Evolutionary conservation across 176 grass and related monocot genomes (phyloP).

Genomic region (Metroxylon sagu): DNA sequence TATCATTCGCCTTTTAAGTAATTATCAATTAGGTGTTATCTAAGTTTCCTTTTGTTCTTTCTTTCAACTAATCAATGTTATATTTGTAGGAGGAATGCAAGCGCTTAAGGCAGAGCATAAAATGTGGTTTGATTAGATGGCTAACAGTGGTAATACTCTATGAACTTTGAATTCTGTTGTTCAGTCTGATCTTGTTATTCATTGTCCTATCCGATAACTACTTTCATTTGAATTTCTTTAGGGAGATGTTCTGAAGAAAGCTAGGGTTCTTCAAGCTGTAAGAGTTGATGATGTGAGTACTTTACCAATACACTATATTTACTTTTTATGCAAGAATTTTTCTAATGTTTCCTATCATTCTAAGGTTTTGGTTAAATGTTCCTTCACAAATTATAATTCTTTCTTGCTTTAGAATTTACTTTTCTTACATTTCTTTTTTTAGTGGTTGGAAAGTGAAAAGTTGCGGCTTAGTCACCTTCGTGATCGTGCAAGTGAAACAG

Average conservation of each 20-base stretch:
- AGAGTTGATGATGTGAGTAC: slow-evolving; percentile 76
- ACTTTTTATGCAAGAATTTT: slow-evolving; percentile 6
- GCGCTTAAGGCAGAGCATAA: slow-evolving; percentile 72
- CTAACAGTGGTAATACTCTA: slow-evolving; percentile 88
- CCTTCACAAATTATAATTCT: slow-evolving; percentile 1
- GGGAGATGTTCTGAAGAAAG: slow-evolving; percentile 73
- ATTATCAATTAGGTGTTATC: no score
- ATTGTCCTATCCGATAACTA: slow-evolving; percentile 20
- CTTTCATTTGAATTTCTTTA: slow-evolving; percentile 27
- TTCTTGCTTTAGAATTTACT: slow-evolving; percentile 1
- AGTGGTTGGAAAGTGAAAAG: slow-evolving; percentile 95
- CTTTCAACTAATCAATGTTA: slow-evolving; percentile 24
- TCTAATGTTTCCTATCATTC: slow-evolving; percentile 15
- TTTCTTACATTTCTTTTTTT: slow-evolving; percentile 11
- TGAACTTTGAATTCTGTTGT: slow-evolving; percentile 21
- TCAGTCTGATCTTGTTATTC: no score
- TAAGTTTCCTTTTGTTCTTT: slow-evolving; percentile 7
- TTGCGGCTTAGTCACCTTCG: slow-evolving; percentile 75
- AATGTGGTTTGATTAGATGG: slow-evolving; percentile 48
- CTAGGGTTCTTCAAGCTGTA: slow-evolving; percentile 52
- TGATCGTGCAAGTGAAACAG: slow-evolving; percentile 98
- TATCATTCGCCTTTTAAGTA: no score
- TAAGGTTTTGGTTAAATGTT: no score
- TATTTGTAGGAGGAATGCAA: slow-evolving; percentile 85
- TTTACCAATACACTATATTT: slow-evolving; percentile 18